Evolutionary conservation across 2,329 filamentous ascomycete species (phyloP).

Genomic region (Neonectria coccinea): DNA sequence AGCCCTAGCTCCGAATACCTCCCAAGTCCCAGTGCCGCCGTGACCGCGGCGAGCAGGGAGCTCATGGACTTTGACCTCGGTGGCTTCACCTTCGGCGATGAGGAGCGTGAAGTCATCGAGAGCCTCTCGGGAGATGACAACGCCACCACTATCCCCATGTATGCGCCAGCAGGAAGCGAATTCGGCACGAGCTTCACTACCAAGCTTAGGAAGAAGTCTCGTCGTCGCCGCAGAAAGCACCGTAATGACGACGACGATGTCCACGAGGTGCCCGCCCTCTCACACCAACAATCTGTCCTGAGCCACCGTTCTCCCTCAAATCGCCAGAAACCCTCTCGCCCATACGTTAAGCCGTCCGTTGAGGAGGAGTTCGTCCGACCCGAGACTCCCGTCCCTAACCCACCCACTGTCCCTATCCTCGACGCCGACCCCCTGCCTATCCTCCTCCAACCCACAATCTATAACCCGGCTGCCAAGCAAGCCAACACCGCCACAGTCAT

Average conservation of each 20-base stretch:
- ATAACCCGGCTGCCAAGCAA: conserved; percentile 56
- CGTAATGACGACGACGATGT: conserved; percentile 45
- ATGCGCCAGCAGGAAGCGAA: conserved; percentile 26
- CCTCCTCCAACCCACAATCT: conserved; percentile 68
- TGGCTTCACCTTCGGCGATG: conserved; percentile 52
- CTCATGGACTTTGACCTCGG: conserved; percentile 56
- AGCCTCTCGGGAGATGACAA: conserved; percentile 41
- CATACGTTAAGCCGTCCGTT: conserved; percentile 40
- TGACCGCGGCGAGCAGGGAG: conserved; percentile 64
- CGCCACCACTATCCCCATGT: conserved; percentile 11
- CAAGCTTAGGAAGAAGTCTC: conserved; percentile 60
- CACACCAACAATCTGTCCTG: conserved; percentile 33
- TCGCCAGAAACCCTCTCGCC: conserved; percentile 42
- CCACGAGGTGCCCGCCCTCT: conserved; percentile 34
- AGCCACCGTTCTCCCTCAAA: conserved; percentile 39
- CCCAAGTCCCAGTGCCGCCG: conserved; percentile 64
- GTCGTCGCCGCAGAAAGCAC: conserved; percentile 54
- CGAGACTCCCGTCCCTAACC: conserved; percentile 46
- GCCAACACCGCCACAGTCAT: conserved; percentile 27
- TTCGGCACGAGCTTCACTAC: conserved; percentile 57
- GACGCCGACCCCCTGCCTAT: conserved; percentile 61
- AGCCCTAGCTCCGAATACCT: conserved; percentile 54
- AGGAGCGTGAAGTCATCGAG: conserved; percentile 49
- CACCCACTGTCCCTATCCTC: conserved; percentile 62
- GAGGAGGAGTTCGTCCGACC: conserved; percentile 45